phyloP scores from a whole-genome alignment of 2,329 filamentous ascomycete species.

The Diaporthe ilicicola region DNA sequence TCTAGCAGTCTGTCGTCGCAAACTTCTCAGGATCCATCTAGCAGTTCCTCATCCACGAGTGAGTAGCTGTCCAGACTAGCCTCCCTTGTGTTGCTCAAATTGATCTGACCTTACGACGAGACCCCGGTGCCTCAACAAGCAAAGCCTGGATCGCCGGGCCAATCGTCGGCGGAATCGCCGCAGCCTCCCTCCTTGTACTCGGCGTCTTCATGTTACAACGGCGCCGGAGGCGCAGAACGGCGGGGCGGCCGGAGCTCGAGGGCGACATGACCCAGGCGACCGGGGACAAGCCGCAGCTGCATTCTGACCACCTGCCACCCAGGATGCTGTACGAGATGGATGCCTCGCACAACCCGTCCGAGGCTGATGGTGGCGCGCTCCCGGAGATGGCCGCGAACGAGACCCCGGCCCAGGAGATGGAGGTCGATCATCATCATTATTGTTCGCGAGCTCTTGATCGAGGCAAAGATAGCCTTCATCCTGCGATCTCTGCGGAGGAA shows the following conservation, averaged over 20 bases:
- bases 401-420: background rate
- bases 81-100: background rate
- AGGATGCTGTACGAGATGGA: background rate
- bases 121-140: background rate
- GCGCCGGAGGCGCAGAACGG: background rate
- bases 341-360: background rate
- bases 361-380: background rate
- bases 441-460: background rate
- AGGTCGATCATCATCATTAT: background rate
- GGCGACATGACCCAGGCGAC: background rate
- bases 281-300: background rate
- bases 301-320: background rate
- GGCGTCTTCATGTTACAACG: background rate
- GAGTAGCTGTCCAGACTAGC: background rate
- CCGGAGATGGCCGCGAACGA: background rate
- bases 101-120: background rate
- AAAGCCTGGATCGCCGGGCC: constrained; percentile 25
- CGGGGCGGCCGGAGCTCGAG: background rate
- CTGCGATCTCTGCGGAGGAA: background rate
- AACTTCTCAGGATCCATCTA: background rate
- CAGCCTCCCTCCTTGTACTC: background rate
- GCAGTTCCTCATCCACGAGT: background rate
- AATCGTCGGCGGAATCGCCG: background rate
- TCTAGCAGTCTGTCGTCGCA: background rate
- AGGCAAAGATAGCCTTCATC: background rate